Evolutionary conservation across 805 yeast genomes (phyloP), one percentile per base, ranked within the genome.

Genomic region (Wickerhamomyces ciferrii): DNA sequence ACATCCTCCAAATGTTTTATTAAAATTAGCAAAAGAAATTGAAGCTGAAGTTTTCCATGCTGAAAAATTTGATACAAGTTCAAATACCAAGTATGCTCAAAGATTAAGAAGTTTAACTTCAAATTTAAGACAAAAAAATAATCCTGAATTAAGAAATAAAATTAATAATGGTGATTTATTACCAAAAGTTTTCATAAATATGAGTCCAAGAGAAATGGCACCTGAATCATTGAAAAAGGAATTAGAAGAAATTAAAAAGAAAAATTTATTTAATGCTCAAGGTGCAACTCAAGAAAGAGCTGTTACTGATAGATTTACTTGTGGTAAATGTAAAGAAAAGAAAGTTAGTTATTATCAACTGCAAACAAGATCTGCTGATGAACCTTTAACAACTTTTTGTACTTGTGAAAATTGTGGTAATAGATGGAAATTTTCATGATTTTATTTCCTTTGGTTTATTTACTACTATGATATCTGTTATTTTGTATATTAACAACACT

Each of bases 311-410:
- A 76, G 98, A 66, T 94, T 94, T 66, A 85, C 96, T 2, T 94
- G 99, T 69, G 97, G 98, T 43, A 94, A 92, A 67, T 94, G 99
- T 78, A 94, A 92, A 69, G 92, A 90, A 65, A 90, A 91, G 76
- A 90, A 89, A 72, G 99, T 94, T 38, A 86, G 96, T 56, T 94
- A 94, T 66, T 92, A 91, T 68, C 99, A 94, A 71, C 78, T 94
- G 84, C 99, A 94, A 74, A 94, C 99, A 31, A 78, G 99, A 68
- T 87, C 96, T 48, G 99, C 99, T 18, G 99, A 94, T 79, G 99
- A 94, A 69, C 99, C 99, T 49, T 78, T 94, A 60, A 94, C 99
- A 8, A 94, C 99, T 1, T 94, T 94, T 65, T 94, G 99, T 72
- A 91, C 97, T 4, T 94, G 99, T 72, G 97, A 91, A 61, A 88